phyloP scores from a whole-genome alignment of 148 eudicot species.

The Rhododendron williamsianum region DNA sequence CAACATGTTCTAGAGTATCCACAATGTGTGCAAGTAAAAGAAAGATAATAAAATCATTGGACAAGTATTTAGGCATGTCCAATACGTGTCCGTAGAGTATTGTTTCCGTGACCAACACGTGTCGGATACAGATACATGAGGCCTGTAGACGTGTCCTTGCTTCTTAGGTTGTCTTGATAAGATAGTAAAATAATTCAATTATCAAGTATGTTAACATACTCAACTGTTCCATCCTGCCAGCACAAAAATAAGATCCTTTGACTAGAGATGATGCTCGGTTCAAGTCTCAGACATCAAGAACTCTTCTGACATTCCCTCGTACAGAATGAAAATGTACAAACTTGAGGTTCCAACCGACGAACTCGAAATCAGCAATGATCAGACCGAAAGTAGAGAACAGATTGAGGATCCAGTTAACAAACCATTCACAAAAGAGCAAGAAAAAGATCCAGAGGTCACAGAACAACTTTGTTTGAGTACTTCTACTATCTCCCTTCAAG shows the following conservation, averaged over 20 bases:
- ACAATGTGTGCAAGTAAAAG: no score
- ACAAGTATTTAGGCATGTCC: no score
- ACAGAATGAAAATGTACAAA: background rate
- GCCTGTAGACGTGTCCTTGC: no score
- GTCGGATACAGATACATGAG: no score
- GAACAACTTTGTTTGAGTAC: background rate
- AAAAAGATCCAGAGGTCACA: background rate
- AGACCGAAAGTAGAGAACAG: background rate
- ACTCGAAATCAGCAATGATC: background rate
- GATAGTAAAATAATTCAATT: background rate
- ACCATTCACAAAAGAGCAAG: background rate
- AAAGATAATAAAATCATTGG: no score
- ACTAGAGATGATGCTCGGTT: background rate
- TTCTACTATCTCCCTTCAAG: background rate
- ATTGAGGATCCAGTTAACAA: background rate
- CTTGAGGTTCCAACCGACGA: background rate
- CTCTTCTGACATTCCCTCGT: background rate
- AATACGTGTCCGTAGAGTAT: no score
- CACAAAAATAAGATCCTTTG: background rate
- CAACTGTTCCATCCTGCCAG: background rate
- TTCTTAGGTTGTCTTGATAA: background rate
- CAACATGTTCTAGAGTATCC: no score
- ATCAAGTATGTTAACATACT: background rate
- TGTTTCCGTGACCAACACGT: no score
- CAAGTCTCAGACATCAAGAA: background rate